Conservation (phyloP, 345 rosid species). For the Punica granatum region DNA sequence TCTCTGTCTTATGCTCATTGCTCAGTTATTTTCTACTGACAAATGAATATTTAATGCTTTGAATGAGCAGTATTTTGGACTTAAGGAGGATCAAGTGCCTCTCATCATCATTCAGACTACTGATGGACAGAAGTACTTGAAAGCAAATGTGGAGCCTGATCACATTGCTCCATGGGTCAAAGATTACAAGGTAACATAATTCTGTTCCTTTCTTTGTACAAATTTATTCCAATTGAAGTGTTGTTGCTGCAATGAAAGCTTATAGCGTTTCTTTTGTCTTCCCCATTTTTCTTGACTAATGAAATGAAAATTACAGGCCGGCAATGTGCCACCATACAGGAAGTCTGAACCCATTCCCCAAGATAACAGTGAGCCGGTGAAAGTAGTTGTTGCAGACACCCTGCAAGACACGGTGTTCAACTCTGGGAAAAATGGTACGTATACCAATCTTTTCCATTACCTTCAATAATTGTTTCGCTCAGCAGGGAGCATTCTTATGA, state of each 20-base stretch:
- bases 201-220: neutral
- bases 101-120: slow-evolving; percentile 60
- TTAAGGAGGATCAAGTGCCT: slow-evolving; percentile 74
- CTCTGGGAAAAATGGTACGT: slow-evolving; percentile 80
- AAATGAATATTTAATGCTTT: slow-evolving; percentile 3
- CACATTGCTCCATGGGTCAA: slow-evolving; percentile 77
- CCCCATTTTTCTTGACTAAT: too few species aligned
- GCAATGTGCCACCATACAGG: slow-evolving; percentile 49
- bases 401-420: slow-evolving; percentile 64
- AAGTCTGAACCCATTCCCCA: slow-evolving; percentile 93
- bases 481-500: too few species aligned
- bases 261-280: neutral
- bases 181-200: slow-evolving; percentile 60
- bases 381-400: slow-evolving; percentile 88
- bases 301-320: slow-evolving; percentile 50
- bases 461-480: neutral
- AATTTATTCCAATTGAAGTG: neutral
- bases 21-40: neutral
- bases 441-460: neutral
- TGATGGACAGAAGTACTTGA: slow-evolving; percentile 72
- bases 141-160: slow-evolving; percentile 53
- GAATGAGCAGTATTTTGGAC: slow-evolving; percentile 79
- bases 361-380: slow-evolving; percentile 76
- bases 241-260: neutral
- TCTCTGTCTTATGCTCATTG: slow-evolving; percentile 6